Conservation (phyloP, 1,284 basidiomycete species). For the Neolentinus lepideus region DNA sequence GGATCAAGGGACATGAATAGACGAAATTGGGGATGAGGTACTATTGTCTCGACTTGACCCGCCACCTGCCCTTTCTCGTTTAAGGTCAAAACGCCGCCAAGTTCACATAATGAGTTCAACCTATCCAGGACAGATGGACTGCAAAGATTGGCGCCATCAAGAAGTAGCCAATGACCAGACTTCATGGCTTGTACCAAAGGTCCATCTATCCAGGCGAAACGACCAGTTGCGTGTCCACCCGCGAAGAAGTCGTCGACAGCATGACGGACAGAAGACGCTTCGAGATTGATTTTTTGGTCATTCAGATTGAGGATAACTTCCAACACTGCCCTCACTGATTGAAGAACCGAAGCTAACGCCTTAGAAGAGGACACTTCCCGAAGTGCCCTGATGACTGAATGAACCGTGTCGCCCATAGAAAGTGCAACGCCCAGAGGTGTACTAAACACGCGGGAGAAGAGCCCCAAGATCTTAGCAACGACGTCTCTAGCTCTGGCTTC, state of each 20-base stretch:
- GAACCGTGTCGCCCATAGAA: background rate
- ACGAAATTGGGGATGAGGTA: constrained; percentile 85
- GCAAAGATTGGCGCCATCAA: constrained; percentile 94
- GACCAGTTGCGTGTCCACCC: constrained; percentile 27
- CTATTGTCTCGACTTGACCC: constrained; percentile 69
- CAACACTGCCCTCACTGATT: background rate
- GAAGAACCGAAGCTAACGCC: background rate
- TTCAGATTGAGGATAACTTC: background rate
- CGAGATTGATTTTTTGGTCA: background rate
- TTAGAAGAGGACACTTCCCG: background rate
- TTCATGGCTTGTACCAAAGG: constrained; percentile 88
- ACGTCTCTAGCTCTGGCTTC: constrained; percentile 30
- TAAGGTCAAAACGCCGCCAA: constrained; percentile 73
- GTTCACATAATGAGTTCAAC: constrained; percentile 94
- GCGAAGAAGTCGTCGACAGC: background rate
- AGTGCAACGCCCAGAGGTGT: background rate
- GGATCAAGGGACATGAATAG: constrained; percentile 95
- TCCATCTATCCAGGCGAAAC: constrained; percentile 96
- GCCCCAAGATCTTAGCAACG: constrained; percentile 30
- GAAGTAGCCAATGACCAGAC: constrained; percentile 83
- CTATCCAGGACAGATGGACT: constrained; percentile 94
- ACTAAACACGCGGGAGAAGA: constrained; percentile 31
- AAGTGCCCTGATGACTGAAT: background rate
- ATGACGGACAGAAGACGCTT: background rate
- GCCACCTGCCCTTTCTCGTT: constrained; percentile 87